Evolutionary conservation across 192 early-diverging fungal genomes (phyloP).

Genomic region (Gigaspora rosea): DNA sequence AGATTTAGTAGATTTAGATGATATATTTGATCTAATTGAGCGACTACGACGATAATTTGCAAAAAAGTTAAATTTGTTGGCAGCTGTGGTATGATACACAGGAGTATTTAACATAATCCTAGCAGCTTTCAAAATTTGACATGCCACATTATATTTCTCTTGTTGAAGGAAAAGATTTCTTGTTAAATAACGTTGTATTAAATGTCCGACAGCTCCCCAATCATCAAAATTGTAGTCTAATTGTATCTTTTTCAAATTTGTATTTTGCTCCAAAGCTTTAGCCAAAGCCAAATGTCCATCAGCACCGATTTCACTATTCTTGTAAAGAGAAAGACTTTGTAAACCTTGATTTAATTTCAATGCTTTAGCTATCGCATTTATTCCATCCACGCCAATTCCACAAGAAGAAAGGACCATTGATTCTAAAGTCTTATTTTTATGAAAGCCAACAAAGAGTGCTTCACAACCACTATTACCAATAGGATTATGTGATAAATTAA

Average conservation of each 20-base stretch:
- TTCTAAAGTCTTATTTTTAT: conserved; percentile 42
- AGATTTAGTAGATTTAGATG: neutral
- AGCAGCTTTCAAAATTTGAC: conserved; percentile 39
- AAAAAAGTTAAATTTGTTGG: neutral
- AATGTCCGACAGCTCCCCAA: conserved; percentile 42
- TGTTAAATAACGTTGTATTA: conserved; percentile 44
- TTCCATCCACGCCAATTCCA: conserved; percentile 39
- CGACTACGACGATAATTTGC: neutral
- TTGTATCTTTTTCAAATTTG: conserved; percentile 45
- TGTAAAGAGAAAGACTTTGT: conserved; percentile 43
- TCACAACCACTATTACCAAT: conserved; percentile 32
- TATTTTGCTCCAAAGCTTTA: conserved; percentile 38
- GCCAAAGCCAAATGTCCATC: conserved; percentile 47
- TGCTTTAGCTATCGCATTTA: conserved; percentile 32
- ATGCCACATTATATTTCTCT: conserved; percentile 44
- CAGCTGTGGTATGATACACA: neutral
- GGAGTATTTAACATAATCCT: conserved; percentile 35
- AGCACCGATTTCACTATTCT: conserved; percentile 44
- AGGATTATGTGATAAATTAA: conserved; percentile 42
- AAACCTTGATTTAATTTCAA: conserved; percentile 40
- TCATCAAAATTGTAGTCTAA: conserved; percentile 53
- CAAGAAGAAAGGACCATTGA: conserved; percentile 43
- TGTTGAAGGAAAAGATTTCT: conserved; percentile 49
- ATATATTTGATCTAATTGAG: neutral
- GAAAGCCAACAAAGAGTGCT: conserved; percentile 36